Conservation (phyloP, 169 alveolate genomes). For the Eimeria necatrix region DNA sequence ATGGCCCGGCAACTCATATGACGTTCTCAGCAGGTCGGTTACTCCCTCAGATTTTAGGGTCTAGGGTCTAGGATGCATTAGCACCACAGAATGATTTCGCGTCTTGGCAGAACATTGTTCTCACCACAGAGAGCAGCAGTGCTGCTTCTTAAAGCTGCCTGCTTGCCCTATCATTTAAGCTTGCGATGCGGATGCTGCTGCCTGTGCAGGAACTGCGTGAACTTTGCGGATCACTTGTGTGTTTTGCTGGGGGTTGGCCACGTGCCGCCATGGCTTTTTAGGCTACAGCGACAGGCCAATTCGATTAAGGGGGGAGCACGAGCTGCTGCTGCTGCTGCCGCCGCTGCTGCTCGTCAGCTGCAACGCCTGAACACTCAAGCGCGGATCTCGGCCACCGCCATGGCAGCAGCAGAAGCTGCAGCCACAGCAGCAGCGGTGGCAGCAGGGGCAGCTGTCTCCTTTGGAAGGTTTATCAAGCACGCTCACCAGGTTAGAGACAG, state of each 20-base stretch:
- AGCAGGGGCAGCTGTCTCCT: slow-evolving; percentile 69
- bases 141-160: neutral
- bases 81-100: neutral
- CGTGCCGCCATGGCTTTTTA: slow-evolving; percentile 60
- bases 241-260: slow-evolving; percentile 62
- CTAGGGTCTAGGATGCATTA: slow-evolving; percentile 25
- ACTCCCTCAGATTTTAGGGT: neutral
- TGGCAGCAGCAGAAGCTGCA: slow-evolving; percentile 74
- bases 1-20: slow-evolving; percentile 69
- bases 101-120: too few species aligned
- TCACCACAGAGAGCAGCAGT: too few species aligned
- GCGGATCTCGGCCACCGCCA: slow-evolving; percentile 57
- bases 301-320: slow-evolving; percentile 46
- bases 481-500: slow-evolving; percentile 61
- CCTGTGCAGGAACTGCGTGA: slow-evolving; percentile 69
- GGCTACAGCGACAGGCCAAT: slow-evolving; percentile 67
- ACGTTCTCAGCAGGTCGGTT: slow-evolving; percentile 58
- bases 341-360: slow-evolving; percentile 25
- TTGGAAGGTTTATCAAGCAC: slow-evolving; percentile 11
- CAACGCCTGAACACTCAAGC: slow-evolving; percentile 51
- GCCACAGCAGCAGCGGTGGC: slow-evolving; percentile 56
- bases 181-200: slow-evolving; percentile 10
- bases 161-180: neutral
- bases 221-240: slow-evolving; percentile 69
- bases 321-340: slow-evolving; percentile 53